Base-by-base conservation (phyloP, 371 early-diverging fungal species). In the Rhizopus microsporus region DNA sequence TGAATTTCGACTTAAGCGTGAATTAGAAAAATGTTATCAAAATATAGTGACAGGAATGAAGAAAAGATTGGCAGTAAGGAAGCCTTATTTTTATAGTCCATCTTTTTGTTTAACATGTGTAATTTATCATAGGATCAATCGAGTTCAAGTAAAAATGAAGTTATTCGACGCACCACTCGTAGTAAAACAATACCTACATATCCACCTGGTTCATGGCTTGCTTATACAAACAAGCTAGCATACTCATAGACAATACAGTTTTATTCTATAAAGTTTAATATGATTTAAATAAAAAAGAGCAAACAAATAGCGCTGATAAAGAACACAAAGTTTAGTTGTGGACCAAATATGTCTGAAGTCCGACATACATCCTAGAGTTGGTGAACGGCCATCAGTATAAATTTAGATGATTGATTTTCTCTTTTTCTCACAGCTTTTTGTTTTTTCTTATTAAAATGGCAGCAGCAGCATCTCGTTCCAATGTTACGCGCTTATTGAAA, bases 1-100 rank as follows among this genome's bases (percentile, higher is more conserved):
- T 5, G 95, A 94, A 64, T 69, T 71, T 40, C 73, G 73, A 15
- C 63, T 90, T 42, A 66, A 73, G 35, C 61, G 72, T 0, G 82
- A 87, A 63, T 57, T 90, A 9, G 77, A 84, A 10, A 74, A 67
- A 30, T 73, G 77, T 12, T 51, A 64, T 16, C 74, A 75, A 37
- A 58, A 68, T 51, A 55, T 84, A 49, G 60, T 71, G 1, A 63
- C 66, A 12, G 82, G 84, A 13, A 84, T 84, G 79, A 77, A 80
- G 48, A 77, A 77, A 29, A 67, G 59, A 12, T 42, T 35, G 6
- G 23, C 52, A 32, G 74, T 68, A 72, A 66, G 69, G 4, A 10
- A 10, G 30, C n/a, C 40, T 16, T 54, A 29, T 16, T 56, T 43
- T 50, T 13, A 34, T 16, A 48, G 37, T 23, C 3, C 32, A 17